A percentile compares a stretch with the other conserved stretches of the same genome.
Evolutionary conservation across 2,329 filamentous ascomycete genomes (phyloP).

Genomic region (Blastomyces percursus): DNA sequence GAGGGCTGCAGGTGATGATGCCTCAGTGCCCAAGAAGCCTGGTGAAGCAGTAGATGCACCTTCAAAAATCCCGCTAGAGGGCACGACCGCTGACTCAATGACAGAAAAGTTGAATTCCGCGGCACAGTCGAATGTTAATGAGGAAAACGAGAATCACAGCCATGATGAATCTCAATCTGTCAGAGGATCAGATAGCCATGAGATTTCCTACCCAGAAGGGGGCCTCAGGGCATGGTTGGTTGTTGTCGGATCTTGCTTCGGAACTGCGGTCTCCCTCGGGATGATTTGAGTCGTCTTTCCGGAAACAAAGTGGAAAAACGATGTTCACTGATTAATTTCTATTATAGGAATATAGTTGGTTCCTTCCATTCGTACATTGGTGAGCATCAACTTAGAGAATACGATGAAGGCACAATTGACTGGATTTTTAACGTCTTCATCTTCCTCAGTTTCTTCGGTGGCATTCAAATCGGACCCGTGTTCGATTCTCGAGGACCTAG

Average conservation of each 20-base stretch:
- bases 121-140: background rate
- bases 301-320: background rate
- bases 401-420: slow-evolving; percentile 27
- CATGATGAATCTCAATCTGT: background rate
- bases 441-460: slow-evolving; percentile 30
- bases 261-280: slow-evolving; percentile 22
- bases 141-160: background rate
- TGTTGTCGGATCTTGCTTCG: slow-evolving; percentile 34
- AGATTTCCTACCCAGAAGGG: slow-evolving; percentile 29
- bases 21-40: background rate
- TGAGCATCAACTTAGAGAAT: slow-evolving; percentile 26
- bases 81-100: background rate
- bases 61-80: background rate
- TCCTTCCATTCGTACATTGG: slow-evolving; percentile 32
- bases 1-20: background rate
- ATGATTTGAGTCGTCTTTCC: background rate
- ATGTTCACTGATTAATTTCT: background rate
- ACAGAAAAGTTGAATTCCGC: background rate
- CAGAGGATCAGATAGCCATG: background rate
- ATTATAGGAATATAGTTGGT: slow-evolving; percentile 26
- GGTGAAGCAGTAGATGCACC: background rate
- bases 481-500: slow-evolving; percentile 29
- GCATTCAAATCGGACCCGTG: slow-evolving; percentile 27
- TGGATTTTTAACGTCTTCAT: slow-evolving; percentile 35
- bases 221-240: slow-evolving; percentile 35